A percentile compares a stretch with the other conserved stretches of the same genome.
phyloP scores from a whole-genome alignment of 2,329 filamentous ascomycete genomes.

The Talaromyces sp. region DNA sequence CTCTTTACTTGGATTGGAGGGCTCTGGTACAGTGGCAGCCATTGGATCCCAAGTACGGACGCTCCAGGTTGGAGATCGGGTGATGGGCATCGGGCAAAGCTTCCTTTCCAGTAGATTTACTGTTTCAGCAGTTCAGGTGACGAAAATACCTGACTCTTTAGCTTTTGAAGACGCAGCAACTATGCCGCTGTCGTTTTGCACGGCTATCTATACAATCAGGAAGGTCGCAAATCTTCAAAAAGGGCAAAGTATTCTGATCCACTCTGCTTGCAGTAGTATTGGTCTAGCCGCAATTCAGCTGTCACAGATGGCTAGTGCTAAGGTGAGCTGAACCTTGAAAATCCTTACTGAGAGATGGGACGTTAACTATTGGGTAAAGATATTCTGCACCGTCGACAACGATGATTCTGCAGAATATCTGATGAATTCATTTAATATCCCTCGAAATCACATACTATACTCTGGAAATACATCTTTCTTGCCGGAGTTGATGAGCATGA shows the following conservation, averaged over 20 bases:
- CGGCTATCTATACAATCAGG: slow-evolving; percentile 20
- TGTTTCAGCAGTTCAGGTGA: neutral
- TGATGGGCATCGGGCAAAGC: neutral
- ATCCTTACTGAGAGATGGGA: neutral
- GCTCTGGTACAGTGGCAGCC: neutral
- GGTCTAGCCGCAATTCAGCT: slow-evolving; percentile 33
- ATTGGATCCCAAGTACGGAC: neutral
- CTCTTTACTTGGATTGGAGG: neutral
- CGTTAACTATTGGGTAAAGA: neutral
- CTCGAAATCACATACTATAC: slow-evolving; percentile 31
- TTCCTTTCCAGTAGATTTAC: neutral
- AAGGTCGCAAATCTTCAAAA: neutral
- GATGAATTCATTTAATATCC: slow-evolving; percentile 20
- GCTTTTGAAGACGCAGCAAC: slow-evolving; percentile 51
- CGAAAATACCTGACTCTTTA: slow-evolving; percentile 56
- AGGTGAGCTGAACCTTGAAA: slow-evolving; percentile 21
- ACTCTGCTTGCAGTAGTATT: slow-evolving; percentile 31
- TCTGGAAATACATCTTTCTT: slow-evolving; percentile 26
- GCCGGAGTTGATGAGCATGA: slow-evolving; percentile 23
- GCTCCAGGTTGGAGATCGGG: neutral
- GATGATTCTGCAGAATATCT: neutral
- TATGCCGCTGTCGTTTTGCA: slow-evolving; percentile 45
- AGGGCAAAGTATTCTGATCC: slow-evolving; percentile 32
- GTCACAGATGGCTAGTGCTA: slow-evolving; percentile 24
- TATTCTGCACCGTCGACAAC: slow-evolving; percentile 1